A percentile compares a stretch with the other conserved stretches of the same genome.
These are phyloP conservation scores for Clarireedia sp. DNA, from an alignment of 2,329 filamentous ascomycete genomes.

Conservation along the genomic window DNA sequence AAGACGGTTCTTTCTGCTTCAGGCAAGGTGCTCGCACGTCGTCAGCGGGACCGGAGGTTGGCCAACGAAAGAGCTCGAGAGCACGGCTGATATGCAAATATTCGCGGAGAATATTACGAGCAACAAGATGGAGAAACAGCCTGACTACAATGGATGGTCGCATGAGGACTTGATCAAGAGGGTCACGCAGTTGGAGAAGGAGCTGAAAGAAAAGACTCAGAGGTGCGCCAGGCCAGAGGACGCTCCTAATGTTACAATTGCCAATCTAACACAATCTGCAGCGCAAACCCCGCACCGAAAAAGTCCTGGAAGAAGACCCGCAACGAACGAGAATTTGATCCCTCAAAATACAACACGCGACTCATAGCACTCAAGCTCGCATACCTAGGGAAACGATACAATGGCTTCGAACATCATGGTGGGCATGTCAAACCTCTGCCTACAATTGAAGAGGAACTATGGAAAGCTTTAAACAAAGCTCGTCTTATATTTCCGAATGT, in stretches of 20 bases:
- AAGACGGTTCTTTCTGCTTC: neutral
- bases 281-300: conserved; percentile 26
- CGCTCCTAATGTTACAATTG: neutral
- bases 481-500: conserved; percentile 66
- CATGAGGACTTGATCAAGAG: conserved; percentile 60
- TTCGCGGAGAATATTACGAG: conserved; percentile 6
- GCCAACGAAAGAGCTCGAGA: neutral
- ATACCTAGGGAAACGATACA: conserved; percentile 85
- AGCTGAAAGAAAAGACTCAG: conserved; percentile 46
- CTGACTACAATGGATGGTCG: conserved; percentile 59
- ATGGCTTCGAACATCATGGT: conserved; percentile 82
- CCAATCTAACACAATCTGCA: conserved; percentile 1
- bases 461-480: conserved; percentile 79
- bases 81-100: neutral
- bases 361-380: conserved; percentile 88
- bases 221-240: conserved; percentile 14
- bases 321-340: conserved; percentile 48
- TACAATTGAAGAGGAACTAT: conserved; percentile 87
- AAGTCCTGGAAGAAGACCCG: conserved; percentile 32
- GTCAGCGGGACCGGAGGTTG: neutral
- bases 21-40: neutral
- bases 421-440: conserved; percentile 61
- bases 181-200: conserved; percentile 58
- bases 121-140: conserved; percentile 17
- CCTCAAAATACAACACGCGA: conserved; percentile 72